These are phyloP conservation scores for Botrytis fragariae DNA, from an alignment of 2,329 filamentous ascomycete genomes.

Conservation along the genomic window DNA sequence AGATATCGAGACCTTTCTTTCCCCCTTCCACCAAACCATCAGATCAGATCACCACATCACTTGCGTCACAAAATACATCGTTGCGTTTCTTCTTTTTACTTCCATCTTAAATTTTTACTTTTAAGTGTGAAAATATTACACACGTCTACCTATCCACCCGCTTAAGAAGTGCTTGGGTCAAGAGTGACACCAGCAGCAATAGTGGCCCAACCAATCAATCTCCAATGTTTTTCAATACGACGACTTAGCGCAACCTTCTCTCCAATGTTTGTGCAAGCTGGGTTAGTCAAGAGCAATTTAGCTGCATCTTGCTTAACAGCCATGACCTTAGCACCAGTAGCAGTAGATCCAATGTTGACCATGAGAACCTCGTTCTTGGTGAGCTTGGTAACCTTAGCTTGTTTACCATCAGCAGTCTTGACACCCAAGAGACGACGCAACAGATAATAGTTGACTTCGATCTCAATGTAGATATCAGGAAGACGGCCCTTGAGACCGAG, in stretches of 20 bases:
- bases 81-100: not conserved
- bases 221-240: conserved; percentile 99
- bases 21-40: not conserved
- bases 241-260: conserved; percentile 96
- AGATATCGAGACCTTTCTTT: not conserved
- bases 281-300: conserved; percentile 87
- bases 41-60: not conserved
- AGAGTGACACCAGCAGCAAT: conserved; percentile 39
- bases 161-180: conserved; percentile 37
- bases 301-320: conserved; percentile 97
- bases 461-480: conserved; percentile 95
- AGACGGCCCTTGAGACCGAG: conserved; percentile 90
- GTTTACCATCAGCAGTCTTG: conserved; percentile 96
- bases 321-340: conserved; percentile 94
- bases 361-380: conserved; percentile 99
- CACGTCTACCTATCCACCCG: not conserved
- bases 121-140: not conserved
- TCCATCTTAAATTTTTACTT: not conserved
- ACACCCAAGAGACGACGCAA: conserved; percentile 92
- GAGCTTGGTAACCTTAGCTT: conserved; percentile 98
- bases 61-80: not conserved
- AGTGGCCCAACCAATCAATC: conserved; percentile 86
- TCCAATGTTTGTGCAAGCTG: conserved; percentile 93
- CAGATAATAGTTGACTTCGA: conserved; percentile 99
- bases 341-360: conserved; percentile 98